Conservation (phyloP, 345 rosid genomes). For the Syzygium grande region DNA sequence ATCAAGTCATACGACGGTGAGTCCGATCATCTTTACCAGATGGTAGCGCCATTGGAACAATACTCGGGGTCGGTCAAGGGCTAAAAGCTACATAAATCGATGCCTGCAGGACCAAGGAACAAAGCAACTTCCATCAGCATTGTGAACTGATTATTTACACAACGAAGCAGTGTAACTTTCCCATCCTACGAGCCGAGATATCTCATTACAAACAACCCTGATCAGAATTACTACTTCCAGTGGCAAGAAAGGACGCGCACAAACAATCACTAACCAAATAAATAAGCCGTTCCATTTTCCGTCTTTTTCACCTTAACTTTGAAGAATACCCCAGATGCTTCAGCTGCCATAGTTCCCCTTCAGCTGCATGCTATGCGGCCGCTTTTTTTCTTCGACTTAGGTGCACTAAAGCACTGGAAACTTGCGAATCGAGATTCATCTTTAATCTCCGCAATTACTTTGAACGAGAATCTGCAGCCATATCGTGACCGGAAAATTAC, state of each 20-base stretch:
- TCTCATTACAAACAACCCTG: not conserved
- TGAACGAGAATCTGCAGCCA: constrained; percentile 30
- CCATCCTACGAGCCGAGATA: not conserved
- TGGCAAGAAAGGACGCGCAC: no score
- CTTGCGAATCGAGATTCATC: constrained; percentile 4
- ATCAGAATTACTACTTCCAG: no score
- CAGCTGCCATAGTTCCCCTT: constrained; percentile 61
- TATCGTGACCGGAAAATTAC: not conserved
- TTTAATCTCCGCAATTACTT: constrained; percentile 27
- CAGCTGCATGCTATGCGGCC: constrained; percentile 53
- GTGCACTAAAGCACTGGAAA: constrained; percentile 42
- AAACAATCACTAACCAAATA: not conserved
- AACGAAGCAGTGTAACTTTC: not conserved
- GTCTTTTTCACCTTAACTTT: not conserved
- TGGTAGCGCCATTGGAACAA: not conserved
- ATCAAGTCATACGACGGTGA: not conserved
- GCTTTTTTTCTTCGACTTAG: constrained; percentile 39
- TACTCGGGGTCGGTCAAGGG: not conserved
- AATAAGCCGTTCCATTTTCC: not conserved
- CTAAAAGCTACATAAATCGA: not conserved
- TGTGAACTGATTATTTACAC: not conserved
- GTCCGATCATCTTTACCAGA: not conserved
- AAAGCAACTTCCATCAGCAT: not conserved
- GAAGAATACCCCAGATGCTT: constrained; percentile 18
- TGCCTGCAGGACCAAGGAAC: not conserved